A percentile compares a stretch with the other conserved stretches of the same genome.
These are phyloP conservation scores for Teratosphaeriaceae sp. DNA, from an alignment of 2,329 filamentous ascomycete genomes.

Conservation along the genomic window DNA sequence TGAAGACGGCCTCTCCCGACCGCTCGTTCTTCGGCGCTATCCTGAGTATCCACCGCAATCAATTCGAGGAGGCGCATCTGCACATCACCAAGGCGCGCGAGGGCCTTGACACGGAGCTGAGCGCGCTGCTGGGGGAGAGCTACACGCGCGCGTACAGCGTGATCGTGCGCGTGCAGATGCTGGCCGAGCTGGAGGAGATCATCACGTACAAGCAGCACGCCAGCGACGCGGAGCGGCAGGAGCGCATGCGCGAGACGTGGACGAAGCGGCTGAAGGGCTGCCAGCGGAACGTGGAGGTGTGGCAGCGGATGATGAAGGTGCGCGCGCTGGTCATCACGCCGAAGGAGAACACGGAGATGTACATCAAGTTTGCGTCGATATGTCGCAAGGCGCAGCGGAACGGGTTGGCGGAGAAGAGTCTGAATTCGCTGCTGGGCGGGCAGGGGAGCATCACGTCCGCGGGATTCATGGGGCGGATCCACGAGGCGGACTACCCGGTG, in stretches of 20 bases:
- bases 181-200: slow-evolving; percentile 95
- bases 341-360: slow-evolving; percentile 95
- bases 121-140: slow-evolving; percentile 92
- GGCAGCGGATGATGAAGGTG: slow-evolving; percentile 96
- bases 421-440: slow-evolving; percentile 76
- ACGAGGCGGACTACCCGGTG: slow-evolving; percentile 64
- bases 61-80: slow-evolving; percentile 82
- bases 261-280: slow-evolving; percentile 91
- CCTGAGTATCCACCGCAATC: slow-evolving; percentile 86
- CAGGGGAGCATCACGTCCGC: slow-evolving; percentile 46
- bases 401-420: slow-evolving; percentile 89
- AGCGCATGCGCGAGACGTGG: slow-evolving; percentile 89
- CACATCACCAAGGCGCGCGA: slow-evolving; percentile 91
- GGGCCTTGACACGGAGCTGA: slow-evolving; percentile 90
- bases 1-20: slow-evolving; percentile 90
- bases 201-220: slow-evolving; percentile 92
- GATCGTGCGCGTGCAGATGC: slow-evolving; percentile 98
- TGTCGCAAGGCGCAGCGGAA: slow-evolving; percentile 94
- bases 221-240: slow-evolving; percentile 74
- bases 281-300: slow-evolving; percentile 95
- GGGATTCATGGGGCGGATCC: slow-evolving; percentile 45
- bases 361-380: slow-evolving; percentile 98
- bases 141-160: slow-evolving; percentile 97
- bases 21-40: slow-evolving; percentile 97
- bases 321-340: slow-evolving; percentile 87